phyloP scores from a whole-genome alignment of 2,329 filamentous ascomycete genomes.

The Hortaea werneckii region DNA sequence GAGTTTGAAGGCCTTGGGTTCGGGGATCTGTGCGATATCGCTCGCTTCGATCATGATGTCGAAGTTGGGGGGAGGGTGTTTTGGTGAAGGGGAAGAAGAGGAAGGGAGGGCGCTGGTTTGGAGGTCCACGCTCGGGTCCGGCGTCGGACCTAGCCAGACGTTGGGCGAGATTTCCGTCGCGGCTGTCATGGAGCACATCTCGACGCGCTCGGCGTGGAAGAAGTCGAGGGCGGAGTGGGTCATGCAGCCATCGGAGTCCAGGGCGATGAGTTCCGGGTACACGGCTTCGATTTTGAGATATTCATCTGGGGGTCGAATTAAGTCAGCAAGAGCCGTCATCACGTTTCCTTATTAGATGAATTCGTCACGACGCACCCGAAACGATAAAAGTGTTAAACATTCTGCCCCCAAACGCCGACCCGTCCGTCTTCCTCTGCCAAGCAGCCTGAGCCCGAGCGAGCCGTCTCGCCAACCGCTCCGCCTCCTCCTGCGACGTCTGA shows the following conservation, averaged over 20 bases:
- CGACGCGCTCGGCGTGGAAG: constrained; percentile 73
- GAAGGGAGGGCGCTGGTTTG: constrained; percentile 1
- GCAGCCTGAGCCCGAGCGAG: constrained; percentile 67
- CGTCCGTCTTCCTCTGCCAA: constrained; percentile 59
- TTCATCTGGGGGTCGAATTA: constrained; percentile 40
- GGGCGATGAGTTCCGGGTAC: constrained; percentile 60
- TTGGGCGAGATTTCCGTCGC: constrained; percentile 82
- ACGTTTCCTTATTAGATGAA: background rate
- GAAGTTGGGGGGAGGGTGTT: constrained; percentile 38
- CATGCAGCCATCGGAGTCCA: constrained; percentile 59
- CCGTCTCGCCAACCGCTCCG: constrained; percentile 53
- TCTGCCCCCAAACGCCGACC: constrained; percentile 28
- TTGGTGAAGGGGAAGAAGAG: constrained; percentile 22
- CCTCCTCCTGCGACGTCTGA: constrained; percentile 47
- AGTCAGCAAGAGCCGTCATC: background rate
- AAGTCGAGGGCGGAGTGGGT: constrained; percentile 81
- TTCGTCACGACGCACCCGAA: constrained; percentile 36
- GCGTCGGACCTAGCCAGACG: constrained; percentile 82
- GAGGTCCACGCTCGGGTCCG: constrained; percentile 49
- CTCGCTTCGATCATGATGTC: constrained; percentile 83
- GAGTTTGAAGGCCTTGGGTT: constrained; percentile 54
- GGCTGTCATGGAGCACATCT: constrained; percentile 90
- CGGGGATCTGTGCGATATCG: constrained; percentile 68
- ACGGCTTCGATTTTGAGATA: constrained; percentile 64
- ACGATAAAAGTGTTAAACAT: constrained; percentile 79